Evolutionary conservation across 805 yeast genomes (phyloP), one percentile per base, ranked within the genome.

Genomic region (Candida palmyrensis): DNA sequence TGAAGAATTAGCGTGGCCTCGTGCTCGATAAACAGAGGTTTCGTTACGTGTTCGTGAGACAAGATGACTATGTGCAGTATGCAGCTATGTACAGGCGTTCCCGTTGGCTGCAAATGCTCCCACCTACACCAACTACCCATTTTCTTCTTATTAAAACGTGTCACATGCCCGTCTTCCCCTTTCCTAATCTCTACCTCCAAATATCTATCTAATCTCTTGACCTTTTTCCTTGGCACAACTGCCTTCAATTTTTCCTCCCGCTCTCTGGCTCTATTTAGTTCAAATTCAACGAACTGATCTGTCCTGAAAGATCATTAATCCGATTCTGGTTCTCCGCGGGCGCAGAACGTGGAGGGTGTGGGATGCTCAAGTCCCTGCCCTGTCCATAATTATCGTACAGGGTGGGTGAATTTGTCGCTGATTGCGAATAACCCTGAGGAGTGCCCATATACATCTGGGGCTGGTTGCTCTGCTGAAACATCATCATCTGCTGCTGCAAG

Each of bases 271-370:
- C n/a, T n/a, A n/a, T n/a, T n/a, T 47, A 44, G 37, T 55, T 54
- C 37, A 59, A 59, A 39, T 50, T 61, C 40, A 57, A 50, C 10
- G 65, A 51, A 40, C 57, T 57, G 38, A 62, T 52, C 32, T 60
- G 66, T 36, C 44, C 52, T 24, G 57, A 47, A 29, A 59, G 48
- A 32, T 44, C 42, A 39, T 39, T 40, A 19, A 37, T 39, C 39
- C 41, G 13, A 36, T 27, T 23, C 27, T 35, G 12, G 27, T 25
- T 12, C 48, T 36, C n/a, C n/a, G n/a, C n/a, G n/a, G 39, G 49
- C 24, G 45, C 45, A 18, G 44, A 38, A 33, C 36, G 45, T 32
- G 35, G 43, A 17, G 15, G 47, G 28, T 22, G 40, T 36, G 28
- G 42, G 41, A 27, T 20, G 18, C 17, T 27, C 13, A 30, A 30